A percentile compares a stretch with the other conserved stretches of the same genome.
phyloP scores from a whole-genome alignment of 139 green algal genomes.

The Pseudopediastrum boryanum region DNA sequence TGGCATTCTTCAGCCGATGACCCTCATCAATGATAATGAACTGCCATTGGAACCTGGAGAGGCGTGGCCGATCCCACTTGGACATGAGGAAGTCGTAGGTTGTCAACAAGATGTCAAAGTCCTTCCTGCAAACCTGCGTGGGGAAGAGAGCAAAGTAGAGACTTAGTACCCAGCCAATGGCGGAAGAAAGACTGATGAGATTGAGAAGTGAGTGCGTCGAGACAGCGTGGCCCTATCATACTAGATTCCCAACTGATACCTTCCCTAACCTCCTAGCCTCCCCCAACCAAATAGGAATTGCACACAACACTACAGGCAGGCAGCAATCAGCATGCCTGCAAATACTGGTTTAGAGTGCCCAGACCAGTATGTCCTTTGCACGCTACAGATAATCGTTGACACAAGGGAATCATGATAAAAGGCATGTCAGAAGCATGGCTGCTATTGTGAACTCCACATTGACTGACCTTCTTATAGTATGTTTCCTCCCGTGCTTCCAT shows the following conservation, averaged over 20 bases:
- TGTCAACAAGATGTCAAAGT: constrained; percentile 97
- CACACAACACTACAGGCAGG: no score
- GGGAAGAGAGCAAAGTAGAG: no score
- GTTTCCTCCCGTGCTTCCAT: constrained; percentile 37
- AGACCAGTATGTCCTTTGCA: no score
- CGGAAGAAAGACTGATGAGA: not conserved
- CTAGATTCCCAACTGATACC: no score
- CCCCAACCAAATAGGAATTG: no score
- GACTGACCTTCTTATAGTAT: constrained; percentile 35
- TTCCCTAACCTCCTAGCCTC: no score
- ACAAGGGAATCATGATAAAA: no score
- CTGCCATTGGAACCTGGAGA: constrained; percentile 45
- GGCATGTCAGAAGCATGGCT: no score
- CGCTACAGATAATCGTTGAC: no score
- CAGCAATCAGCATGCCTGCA: no score
- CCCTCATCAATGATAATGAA: constrained; percentile 99
- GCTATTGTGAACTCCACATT: not conserved
- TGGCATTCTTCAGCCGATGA: constrained; percentile 86
- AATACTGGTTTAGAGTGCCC: no score
- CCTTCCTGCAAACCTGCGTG: constrained; percentile 25
- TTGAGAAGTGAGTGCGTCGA: not conserved
- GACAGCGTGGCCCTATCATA: not conserved
- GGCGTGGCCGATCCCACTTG: constrained; percentile 61
- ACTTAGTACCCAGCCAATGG: not conserved
- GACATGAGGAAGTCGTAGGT: constrained; percentile 98